Percentiles rank a stretch among this genome's conserved stretches.
These are phyloP conservation scores for Aegilops tauschii DNA, from an alignment of 176 grass and related monocot genomes.

Conservation along the genomic window DNA sequence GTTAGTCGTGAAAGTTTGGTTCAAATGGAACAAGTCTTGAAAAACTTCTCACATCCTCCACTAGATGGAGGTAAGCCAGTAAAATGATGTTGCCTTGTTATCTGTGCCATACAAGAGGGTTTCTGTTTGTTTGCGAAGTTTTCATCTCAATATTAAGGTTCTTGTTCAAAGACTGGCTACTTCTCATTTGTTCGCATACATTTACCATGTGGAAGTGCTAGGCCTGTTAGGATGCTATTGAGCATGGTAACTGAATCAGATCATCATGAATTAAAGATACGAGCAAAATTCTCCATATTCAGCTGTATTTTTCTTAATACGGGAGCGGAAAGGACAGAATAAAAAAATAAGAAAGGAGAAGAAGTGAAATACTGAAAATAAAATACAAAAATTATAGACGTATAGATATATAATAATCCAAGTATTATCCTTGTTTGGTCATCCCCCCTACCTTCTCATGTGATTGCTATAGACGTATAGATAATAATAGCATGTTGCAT, in stretches of 20 bases:
- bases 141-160: neutral
- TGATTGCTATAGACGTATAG: neutral
- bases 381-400: neutral
- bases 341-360: neutral
- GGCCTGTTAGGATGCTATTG: neutral
- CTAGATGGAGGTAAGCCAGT: slow-evolving; percentile 41
- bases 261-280: neutral
- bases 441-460: neutral
- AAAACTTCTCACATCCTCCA: slow-evolving; percentile 54
- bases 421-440: neutral
- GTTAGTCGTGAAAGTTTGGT: slow-evolving; percentile 70
- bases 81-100: neutral
- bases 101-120: neutral
- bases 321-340: neutral
- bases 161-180: neutral
- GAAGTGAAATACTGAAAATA: neutral
- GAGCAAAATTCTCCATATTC: neutral
- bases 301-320: neutral
- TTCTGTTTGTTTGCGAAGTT: neutral
- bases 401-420: no score
- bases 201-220: slow-evolving; percentile 10
- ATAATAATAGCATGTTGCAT: neutral
- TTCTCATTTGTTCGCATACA: neutral
- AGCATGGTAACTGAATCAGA: neutral
- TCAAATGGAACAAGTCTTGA: slow-evolving; percentile 68